Conservation (phyloP, 208 protist genomes). For the Trypanosoma avium region DNA sequence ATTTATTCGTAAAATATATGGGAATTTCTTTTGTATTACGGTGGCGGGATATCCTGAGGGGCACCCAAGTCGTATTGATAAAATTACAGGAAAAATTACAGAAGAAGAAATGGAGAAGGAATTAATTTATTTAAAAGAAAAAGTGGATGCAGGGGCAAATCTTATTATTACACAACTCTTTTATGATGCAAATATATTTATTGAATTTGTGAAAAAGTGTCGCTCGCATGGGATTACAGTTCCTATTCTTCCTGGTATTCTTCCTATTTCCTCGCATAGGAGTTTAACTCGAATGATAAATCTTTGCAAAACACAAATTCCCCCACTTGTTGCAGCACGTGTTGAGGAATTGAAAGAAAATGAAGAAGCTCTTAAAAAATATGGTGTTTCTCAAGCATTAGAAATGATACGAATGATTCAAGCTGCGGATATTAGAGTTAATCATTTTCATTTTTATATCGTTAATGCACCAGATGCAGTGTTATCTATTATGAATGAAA, state of each 20-base stretch:
- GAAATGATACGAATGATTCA: conserved; percentile 62
- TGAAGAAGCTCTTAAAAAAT: conserved; percentile 47
- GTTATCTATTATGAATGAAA: conserved; percentile 43
- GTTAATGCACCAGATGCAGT: conserved; percentile 46
- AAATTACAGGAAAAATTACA: conserved; percentile 51
- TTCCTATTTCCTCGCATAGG: conserved; percentile 87
- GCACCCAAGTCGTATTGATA: conserved; percentile 64
- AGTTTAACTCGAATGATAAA: conserved; percentile 67
- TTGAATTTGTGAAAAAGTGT: conserved; percentile 89
- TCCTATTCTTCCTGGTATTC: conserved; percentile 95
- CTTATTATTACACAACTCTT: conserved; percentile 98
- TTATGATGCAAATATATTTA: conserved; percentile 93
- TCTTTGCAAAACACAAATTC: conserved; percentile 75
- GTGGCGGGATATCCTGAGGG: conserved; percentile 94
- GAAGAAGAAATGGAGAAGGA: conserved; percentile 71
- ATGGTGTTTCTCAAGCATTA: conserved; percentile 58
- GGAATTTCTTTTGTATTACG: conserved; percentile 95
- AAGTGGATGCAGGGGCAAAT: conserved; percentile 96
- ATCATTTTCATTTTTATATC: conserved; percentile 82
- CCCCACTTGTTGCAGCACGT: conserved; percentile 39
- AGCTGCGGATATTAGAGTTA: conserved; percentile 47
- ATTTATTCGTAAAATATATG: conserved; percentile 92
- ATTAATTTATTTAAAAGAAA: conserved; percentile 92
- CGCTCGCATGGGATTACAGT: conserved; percentile 86
- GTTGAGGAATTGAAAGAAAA: conserved; percentile 69